Evolutionary conservation across 2,329 filamentous ascomycete genomes (phyloP).

Genomic region (Colletotrichum plurivorum): DNA sequence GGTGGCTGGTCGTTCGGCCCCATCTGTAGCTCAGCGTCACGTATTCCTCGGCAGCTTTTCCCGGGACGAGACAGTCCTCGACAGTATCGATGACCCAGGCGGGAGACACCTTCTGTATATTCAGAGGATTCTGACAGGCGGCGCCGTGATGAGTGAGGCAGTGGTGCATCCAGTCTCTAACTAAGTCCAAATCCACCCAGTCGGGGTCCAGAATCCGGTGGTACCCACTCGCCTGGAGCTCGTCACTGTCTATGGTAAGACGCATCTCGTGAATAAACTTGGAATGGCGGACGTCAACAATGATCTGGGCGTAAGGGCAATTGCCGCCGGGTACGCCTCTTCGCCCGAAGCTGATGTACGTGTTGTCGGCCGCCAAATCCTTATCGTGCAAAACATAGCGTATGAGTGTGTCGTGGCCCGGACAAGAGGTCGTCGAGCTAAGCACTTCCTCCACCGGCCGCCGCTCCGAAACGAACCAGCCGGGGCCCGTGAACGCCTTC

Average conservation of each 20-base stretch:
- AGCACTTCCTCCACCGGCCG: background rate
- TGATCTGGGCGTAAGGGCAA: no score
- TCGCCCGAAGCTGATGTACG: no score
- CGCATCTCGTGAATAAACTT: background rate
- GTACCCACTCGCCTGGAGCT: background rate
- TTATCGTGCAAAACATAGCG: background rate
- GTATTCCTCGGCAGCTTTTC: background rate
- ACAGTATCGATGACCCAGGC: conserved; percentile 9
- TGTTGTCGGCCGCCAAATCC: background rate
- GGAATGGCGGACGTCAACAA: no score
- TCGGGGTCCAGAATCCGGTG: background rate
- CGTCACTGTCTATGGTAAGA: background rate
- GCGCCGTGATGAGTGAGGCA: background rate
- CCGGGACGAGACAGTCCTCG: background rate
- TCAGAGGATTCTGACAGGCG: background rate
- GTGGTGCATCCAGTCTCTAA: background rate
- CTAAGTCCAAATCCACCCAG: background rate
- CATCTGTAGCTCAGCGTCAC: background rate
- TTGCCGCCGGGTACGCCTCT: no score
- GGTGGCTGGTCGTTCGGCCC: no score
- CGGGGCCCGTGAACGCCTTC: background rate
- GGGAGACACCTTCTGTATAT: background rate
- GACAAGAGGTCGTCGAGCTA: background rate
- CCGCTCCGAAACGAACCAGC: background rate
- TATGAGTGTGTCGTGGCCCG: background rate